phyloP scores from a whole-genome alignment of 768 basidiomycete genomes.

The Dacryopinax primogenitus region DNA sequence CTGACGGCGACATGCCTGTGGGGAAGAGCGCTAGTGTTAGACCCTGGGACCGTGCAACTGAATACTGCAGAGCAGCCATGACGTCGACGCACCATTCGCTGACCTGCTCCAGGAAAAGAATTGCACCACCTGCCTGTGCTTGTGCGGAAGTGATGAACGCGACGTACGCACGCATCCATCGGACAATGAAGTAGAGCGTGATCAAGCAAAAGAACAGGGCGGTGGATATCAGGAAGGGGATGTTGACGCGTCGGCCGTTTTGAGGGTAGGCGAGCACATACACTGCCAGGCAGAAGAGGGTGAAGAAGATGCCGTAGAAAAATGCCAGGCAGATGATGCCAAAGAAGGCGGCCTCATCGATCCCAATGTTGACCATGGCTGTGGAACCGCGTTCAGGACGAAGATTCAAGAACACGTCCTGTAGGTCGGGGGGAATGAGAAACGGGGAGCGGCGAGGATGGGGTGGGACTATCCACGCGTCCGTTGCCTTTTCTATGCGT shows the following conservation, averaged over 20 bases:
- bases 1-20: conserved; percentile 3
- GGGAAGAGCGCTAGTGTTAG: conserved; percentile 2
- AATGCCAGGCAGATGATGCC: background rate
- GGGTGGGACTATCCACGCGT: background rate
- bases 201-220: background rate
- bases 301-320: conserved; percentile 8
- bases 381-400: background rate
- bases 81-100: conserved; percentile 5
- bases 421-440: background rate
- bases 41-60: conserved; percentile 7
- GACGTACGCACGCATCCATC: conserved; percentile 2
- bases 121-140: background rate
- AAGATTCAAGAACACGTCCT: background rate
- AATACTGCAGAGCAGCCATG: background rate
- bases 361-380: background rate
- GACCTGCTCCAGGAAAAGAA: background rate
- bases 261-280: background rate
- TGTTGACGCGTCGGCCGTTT: background rate
- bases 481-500: background rate
- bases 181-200: conserved; percentile 9
- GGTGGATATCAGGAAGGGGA: background rate
- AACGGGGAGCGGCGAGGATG: background rate
- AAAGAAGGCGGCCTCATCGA: conserved; percentile 5
- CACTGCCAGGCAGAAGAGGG: conserved; percentile 2
- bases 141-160: background rate